Evolutionary conservation across 2,329 filamentous ascomycete genomes (phyloP), one percentile per base, ranked within the genome.

Genomic region (Celoporthe dispersa): DNA sequence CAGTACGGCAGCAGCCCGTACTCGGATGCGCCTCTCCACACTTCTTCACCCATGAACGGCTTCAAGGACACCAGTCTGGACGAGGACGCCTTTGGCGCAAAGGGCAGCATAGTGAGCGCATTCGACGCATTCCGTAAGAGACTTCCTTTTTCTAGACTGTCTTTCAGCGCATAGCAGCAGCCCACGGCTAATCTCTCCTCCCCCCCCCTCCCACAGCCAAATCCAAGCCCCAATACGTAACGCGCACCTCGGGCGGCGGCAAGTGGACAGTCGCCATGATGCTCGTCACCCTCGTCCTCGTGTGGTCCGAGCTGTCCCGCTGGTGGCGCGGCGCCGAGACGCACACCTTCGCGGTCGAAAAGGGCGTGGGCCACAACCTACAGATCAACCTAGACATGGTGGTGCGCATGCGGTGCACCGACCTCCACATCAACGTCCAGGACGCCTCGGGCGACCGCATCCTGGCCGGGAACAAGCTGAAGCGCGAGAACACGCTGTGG

Each of bases 311-410:
- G 81, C 84, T 96, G 44, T 80, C 84, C 72, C 90, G 91, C 68
- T 98, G 95, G 94, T 96, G 93, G 88, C 85, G 86, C 69, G 96
- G 96, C 75, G 84, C 87, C 67, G 96, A 97, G 77, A 90, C 89
- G 68, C 95, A 98, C 80, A 93, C 92, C 71, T 99, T 98, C 81
- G 91, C 91, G 71, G 95, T 99, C 69, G 96, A 98, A 81, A 96
- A 97, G 81, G 93, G 93, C 74, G 87, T 99, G 53, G 91, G 92
- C 2, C 94, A 94, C 80, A 87, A 90, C 73, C 88, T 99, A 79
- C 94, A 98, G 81, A 92, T 99, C 82, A 99, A 99, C 83, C 84
- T 99, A 70, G 96, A 99, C 81, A 85, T 97, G n/a, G 93, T 98
- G 6, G 86, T 99, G 64, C 87, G 87, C 66, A 99, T 99, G 96